A percentile compares a stretch with the other conserved stretches of the same genome.
Evolutionary conservation across 257 asterid species (phyloP).

Genomic region (Sherardia arvensis): DNA sequence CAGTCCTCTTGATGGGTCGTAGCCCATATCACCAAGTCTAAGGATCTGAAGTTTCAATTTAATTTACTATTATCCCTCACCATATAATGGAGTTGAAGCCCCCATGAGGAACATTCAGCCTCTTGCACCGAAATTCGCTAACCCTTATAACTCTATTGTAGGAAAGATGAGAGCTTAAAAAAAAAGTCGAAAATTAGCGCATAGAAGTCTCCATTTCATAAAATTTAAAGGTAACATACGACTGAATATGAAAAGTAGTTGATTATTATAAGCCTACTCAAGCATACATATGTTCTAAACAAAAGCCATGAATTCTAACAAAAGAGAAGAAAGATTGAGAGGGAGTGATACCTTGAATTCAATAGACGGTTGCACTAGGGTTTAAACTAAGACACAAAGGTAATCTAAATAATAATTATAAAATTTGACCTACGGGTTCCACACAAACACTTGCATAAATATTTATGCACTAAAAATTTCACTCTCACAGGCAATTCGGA

Average conservation of each 20-base stretch:
- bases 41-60: conserved; percentile 22
- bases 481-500: too few species aligned
- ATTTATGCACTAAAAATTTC: too few species aligned
- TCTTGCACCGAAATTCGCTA: conserved; percentile 10
- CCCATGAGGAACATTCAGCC: conserved; percentile 17
- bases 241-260: conserved; percentile 1
- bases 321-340: neutral
- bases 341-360: conserved; percentile 6
- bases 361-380: neutral
- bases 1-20: too few species aligned
- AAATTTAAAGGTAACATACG: neutral
- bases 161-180: conserved; percentile 29
- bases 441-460: too few species aligned
- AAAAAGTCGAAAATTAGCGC: conserved; percentile 20
- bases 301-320: neutral
- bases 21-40: too few species aligned
- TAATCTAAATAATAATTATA: too few species aligned
- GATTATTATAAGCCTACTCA: conserved; percentile 11
- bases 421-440: neutral
- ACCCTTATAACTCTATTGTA: conserved; percentile 13
- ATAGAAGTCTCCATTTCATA: conserved; percentile 46
- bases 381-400: neutral
- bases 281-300: neutral
- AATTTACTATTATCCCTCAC: too few species aligned
- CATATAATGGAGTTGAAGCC: conserved; percentile 14